Percentiles rank a stretch among this genome's conserved stretches.
Evolutionary conservation across 2,329 filamentous ascomycete species (phyloP).

Genomic region (Daldinia sp.): DNA sequence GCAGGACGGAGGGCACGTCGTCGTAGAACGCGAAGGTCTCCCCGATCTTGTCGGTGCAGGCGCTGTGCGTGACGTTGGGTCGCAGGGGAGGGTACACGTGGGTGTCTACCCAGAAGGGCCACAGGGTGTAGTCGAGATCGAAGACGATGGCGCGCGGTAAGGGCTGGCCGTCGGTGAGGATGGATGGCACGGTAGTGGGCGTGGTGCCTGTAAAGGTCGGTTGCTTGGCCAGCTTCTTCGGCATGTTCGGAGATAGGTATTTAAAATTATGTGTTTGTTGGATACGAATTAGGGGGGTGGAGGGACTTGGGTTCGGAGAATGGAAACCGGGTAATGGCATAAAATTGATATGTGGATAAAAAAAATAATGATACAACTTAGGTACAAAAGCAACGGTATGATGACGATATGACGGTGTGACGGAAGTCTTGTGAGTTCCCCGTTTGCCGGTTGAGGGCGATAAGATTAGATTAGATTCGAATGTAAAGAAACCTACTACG

Average conservation of each 20-base stretch:
- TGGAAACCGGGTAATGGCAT: constrained; percentile 2
- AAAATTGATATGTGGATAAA: not conserved
- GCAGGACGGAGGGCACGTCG: constrained; percentile 76
- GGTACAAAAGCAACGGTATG: not conserved
- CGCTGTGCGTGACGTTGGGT: constrained; percentile 57
- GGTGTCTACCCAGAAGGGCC: constrained; percentile 98
- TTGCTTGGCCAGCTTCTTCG: constrained; percentile 49
- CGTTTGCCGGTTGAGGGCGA: not conserved
- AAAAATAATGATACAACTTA: not conserved
- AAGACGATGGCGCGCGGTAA: constrained; percentile 89
- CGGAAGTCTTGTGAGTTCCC: constrained; percentile 2
- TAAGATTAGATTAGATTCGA: constrained; percentile 13
- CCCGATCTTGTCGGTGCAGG: constrained; percentile 66
- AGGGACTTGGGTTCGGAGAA: not conserved
- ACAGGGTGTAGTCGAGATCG: constrained; percentile 98
- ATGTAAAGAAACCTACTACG: not conserved
- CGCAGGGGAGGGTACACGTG: constrained; percentile 83
- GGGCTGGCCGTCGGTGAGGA: constrained; percentile 70
- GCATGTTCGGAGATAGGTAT: constrained; percentile 20
- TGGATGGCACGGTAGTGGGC: constrained; percentile 53
- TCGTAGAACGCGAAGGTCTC: constrained; percentile 78
- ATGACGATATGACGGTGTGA: constrained; percentile 1
- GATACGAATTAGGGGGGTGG: not conserved
- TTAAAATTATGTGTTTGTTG: not conserved
- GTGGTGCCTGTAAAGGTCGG: constrained; percentile 45